phyloP scores from a whole-genome alignment of 1,284 basidiomycete genomes.

The Acaromyces ingoldii region DNA sequence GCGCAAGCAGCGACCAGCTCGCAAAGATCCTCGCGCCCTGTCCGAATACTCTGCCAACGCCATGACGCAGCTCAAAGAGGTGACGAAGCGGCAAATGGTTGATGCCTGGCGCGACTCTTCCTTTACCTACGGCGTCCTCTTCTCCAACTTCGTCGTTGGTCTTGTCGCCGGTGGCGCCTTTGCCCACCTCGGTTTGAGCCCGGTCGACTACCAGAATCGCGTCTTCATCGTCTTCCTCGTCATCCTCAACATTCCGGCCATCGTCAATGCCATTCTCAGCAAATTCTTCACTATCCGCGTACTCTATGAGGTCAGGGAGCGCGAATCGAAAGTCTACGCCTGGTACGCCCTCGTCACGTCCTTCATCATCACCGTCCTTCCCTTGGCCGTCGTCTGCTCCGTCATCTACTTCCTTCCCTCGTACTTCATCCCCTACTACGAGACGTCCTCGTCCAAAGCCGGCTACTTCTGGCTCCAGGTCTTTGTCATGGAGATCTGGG shows the following conservation, averaged over 20 bases:
- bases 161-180: slow-evolving; percentile 36
- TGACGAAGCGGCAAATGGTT: slow-evolving; percentile 59
- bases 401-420: slow-evolving; percentile 47
- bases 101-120: slow-evolving; percentile 64
- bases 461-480: slow-evolving; percentile 40
- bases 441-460: slow-evolving; percentile 21
- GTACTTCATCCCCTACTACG: slow-evolving; percentile 40
- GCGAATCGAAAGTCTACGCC: slow-evolving; percentile 32
- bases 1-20: slow-evolving; percentile 21
- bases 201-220: slow-evolving; percentile 21
- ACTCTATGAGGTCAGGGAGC: slow-evolving; percentile 31
- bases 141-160: slow-evolving; percentile 52
- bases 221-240: slow-evolving; percentile 27
- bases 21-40: slow-evolving; percentile 32
- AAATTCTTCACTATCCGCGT: slow-evolving; percentile 39
- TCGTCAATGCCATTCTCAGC: slow-evolving; percentile 34
- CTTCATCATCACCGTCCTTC: slow-evolving; percentile 27
- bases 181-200: slow-evolving; percentile 15
- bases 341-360: slow-evolving; percentile 32
- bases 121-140: slow-evolving; percentile 71
- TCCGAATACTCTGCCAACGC: slow-evolving; percentile 60
- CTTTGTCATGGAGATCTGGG: slow-evolving; percentile 13
- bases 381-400: slow-evolving; percentile 36
- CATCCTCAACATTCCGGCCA: slow-evolving; percentile 33
- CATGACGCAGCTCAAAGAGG: slow-evolving; percentile 57